These are phyloP conservation scores for Didymella arachidicola DNA, from an alignment of 2,329 filamentous ascomycete species.

Conservation along the genomic window DNA sequence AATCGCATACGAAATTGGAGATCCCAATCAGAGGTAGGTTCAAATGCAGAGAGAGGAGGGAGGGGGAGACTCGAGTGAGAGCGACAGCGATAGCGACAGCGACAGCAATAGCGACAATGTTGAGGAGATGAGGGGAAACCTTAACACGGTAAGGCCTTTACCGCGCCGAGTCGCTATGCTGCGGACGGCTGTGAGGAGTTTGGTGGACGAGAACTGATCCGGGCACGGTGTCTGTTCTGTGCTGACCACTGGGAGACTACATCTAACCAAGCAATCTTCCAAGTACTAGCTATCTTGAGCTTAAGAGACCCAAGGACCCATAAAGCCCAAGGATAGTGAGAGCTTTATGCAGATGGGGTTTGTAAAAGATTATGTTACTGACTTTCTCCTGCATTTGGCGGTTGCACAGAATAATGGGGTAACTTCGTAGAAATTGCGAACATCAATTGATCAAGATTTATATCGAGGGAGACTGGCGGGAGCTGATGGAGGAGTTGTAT, in stretches of 20 bases:
- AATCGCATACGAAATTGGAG: not conserved
- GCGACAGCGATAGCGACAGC: not conserved
- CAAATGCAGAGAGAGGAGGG: not conserved
- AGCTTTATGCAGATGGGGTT: no score
- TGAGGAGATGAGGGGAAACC: not conserved
- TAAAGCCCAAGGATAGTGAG: no score
- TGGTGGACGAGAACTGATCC: not conserved
- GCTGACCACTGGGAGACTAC: not conserved
- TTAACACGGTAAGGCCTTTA: not conserved
- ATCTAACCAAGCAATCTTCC: no score
- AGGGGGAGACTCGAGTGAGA: constrained; percentile 5
- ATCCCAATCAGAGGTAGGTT: no score
- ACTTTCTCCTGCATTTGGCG: not conserved
- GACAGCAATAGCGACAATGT: not conserved
- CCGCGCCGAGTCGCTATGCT: not conserved
- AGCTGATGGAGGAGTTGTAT: not conserved
- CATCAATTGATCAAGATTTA: not conserved
- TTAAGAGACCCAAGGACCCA: no score
- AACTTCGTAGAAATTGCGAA: no score
- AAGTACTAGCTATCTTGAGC: no score
- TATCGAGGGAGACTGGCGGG: not conserved
- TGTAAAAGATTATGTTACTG: not conserved
- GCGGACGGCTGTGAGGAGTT: not conserved
- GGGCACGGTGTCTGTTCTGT: not conserved
- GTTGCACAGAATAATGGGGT: not conserved